Evolutionary conservation across 768 basidiomycete genomes (phyloP), one percentile per base, ranked within the genome.

Genomic region (Boletus subparvulus): DNA sequence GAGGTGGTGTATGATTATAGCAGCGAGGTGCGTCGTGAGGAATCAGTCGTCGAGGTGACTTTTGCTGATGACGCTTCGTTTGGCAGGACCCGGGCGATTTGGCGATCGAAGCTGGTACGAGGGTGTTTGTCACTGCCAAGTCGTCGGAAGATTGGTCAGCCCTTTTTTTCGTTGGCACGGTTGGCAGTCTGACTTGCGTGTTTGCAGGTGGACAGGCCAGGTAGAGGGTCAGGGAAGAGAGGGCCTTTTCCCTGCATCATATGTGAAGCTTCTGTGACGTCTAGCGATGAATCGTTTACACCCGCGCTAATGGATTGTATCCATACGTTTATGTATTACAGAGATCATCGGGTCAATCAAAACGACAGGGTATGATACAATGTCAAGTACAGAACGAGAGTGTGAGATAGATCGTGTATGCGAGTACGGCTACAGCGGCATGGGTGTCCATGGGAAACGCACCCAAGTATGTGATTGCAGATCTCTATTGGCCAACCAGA

Each of bases 141-240:
- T 83, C 85, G 6, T 89, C 88, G 11, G 85, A 84, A 24, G 90
- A 92, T 62, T 92, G 90, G 90, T 91, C 57, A 19, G 85, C 64
- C 21, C 37, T 47, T 50, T 48, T 28, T 3, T 13, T 11, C 32
- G 4, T 39, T 26, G 17, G 26, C 16, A 33, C 6, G 7, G 43
- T 10, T n/a, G 9, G 3, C 11, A 11, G 26, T 43, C 50, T 62
- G 40, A 59, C 53, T 24, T 28, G 52, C 50, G 44, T 35, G 53
- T 50, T 56, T 56, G 50, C 63, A 88, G 86, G 86, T 88, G 86
- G 86, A 84, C 80, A 17, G 86, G 85, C 13, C 80, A 83, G 69
- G 68, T 80, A 43, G 74, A 86, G 58, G 85, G 85, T 14, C 77
- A 76, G 65, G 85, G 82, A 13, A 79, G 69, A 64, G 77, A 76